Conservation (phyloP, 768 basidiomycete species). For the Lentinula raphanica region DNA sequence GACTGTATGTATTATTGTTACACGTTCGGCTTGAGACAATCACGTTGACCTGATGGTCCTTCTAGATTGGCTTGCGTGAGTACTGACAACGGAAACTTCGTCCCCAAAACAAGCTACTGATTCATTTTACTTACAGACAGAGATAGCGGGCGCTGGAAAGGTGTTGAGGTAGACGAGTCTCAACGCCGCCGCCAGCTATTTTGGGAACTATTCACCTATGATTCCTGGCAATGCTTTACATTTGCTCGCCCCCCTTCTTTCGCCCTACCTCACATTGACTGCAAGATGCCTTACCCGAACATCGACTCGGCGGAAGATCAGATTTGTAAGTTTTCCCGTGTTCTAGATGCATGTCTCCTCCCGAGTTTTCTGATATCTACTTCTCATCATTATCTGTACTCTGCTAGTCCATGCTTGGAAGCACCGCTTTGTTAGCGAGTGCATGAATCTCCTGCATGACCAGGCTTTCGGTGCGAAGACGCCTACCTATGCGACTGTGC, state of each 20-base stretch:
- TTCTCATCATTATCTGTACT: conserved; percentile 2
- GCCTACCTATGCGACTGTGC: conserved; percentile 60
- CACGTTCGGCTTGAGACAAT: neutral
- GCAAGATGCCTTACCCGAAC: conserved; percentile 50
- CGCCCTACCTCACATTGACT: conserved; percentile 61
- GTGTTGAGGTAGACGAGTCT: conserved; percentile 51
- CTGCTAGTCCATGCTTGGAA: conserved; percentile 62
- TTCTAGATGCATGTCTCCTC: neutral
- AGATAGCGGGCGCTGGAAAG: conserved; percentile 64
- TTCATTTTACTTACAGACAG: conserved; percentile 40
- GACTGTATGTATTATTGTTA: conserved; percentile 43
- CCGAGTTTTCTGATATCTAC: conserved; percentile 2
- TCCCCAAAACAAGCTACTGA: neutral
- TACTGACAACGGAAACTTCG: neutral
- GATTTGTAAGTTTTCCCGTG: conserved; percentile 41
- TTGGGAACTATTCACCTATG: conserved; percentile 57
- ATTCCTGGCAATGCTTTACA: conserved; percentile 60
- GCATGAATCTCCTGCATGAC: conserved; percentile 64
- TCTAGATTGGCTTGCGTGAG: conserved; percentile 70
- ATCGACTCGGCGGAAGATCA: conserved; percentile 46
- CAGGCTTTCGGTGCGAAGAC: conserved; percentile 69
- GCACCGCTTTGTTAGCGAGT: conserved; percentile 62
- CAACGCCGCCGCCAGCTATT: conserved; percentile 61
- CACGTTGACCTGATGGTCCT: conserved; percentile 1
- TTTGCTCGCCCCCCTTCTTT: conserved; percentile 69